Evolutionary conservation across 768 basidiomycete species (phyloP).

Genomic region (Boletus speciosus): DNA sequence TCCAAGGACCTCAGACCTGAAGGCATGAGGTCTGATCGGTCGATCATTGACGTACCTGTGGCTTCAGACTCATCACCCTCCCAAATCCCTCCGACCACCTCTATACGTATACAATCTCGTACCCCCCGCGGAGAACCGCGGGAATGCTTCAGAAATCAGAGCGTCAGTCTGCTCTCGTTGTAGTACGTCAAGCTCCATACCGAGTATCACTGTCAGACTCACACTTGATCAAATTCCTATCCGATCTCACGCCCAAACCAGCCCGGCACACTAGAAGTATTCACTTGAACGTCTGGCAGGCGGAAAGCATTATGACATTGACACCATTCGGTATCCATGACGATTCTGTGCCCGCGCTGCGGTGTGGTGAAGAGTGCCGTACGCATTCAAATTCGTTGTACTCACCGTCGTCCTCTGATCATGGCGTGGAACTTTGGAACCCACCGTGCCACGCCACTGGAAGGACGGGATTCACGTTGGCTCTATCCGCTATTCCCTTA

Average conservation of each 20-base stretch:
- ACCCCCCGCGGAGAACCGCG: neutral
- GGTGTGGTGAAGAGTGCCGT: neutral
- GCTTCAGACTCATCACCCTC: neutral
- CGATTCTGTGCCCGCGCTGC: no score
- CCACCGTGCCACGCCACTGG: no score
- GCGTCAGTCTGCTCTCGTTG: neutral
- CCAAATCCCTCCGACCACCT: neutral
- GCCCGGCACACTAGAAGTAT: no score
- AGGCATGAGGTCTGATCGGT: neutral
- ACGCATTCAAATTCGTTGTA: neutral
- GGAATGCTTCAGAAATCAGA: neutral
- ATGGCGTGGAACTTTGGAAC: no score
- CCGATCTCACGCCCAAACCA: no score
- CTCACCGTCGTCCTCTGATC: no score
- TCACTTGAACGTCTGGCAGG: no score
- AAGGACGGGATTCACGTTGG: no score
- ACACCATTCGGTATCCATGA: no score
- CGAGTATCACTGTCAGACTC: neutral
- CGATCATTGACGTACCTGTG: neutral
- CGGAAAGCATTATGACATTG: no score
- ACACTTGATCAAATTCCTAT: no score
- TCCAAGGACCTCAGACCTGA: neutral
- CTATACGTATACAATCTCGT: neutral
- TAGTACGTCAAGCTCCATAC: neutral
- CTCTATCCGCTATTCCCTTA: no score